Base-by-base conservation (phyloP, 2,329 filamentous ascomycete species). In the Pseudophaeomoniella oleicola region DNA sequence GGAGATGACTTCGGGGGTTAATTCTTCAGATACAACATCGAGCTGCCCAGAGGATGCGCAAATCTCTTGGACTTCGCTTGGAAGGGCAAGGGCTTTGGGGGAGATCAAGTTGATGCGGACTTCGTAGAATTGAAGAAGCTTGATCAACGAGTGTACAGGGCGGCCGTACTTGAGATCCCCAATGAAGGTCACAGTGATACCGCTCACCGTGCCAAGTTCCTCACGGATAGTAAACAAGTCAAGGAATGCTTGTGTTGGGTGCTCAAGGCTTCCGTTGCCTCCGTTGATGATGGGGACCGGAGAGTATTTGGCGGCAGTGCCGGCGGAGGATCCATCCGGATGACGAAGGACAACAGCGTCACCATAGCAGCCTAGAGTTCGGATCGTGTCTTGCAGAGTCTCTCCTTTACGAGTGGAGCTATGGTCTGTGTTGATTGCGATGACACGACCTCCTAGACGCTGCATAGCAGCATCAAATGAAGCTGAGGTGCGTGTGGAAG, bases 381-480 rank as follows among this genome's bases (percentile, higher is more conserved):
- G 80, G 49, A 98, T 75, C 11, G 86, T 94, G 55, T 98, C 90
- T 53, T 90, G 84, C 13, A 98, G 73, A 3, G 80, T 78, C 66
- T 98, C 90, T 30, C 90, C 90, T 71, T 98, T 98, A 59, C 87
- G 74, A 3, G 87, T 87, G 11, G 84, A 93, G 2, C 88, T 94
- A 48, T 83, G 75, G 4, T 78, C 72, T 2, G 88, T 92, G 30
- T 85, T 69, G 52, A 96, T 78, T 36, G 78, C 70, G 37, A 98
- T 72, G 3, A 81, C 88, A 34, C 85, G 75, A 34, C 90, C 90
- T 47, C 90, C 90, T 4, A 98, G 78, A 36, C 92, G 81, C 68
- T 98, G 92, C 90, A 98, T 98, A 30, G 90, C 90, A 39, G 88
- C 83, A 54, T 98, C 90, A 50, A 98, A 98, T 3, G 90, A 98